Conservation (phyloP, 441 rosid species). For the Monsonia emarginata region DNA sequence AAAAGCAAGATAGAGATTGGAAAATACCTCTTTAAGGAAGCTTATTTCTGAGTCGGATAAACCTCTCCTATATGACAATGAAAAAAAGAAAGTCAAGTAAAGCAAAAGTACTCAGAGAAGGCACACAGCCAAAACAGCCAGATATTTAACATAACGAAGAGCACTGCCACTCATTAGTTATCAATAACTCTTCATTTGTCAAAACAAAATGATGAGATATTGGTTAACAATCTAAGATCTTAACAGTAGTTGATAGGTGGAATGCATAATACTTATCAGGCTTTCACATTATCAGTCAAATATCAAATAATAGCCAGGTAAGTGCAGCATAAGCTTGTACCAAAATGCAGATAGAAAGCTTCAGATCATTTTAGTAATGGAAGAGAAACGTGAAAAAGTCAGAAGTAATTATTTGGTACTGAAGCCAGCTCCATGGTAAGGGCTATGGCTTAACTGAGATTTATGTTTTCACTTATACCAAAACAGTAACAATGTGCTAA, state of each 20-base stretch:
- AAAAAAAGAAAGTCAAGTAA: conserved; percentile 8
- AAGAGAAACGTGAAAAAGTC: background rate
- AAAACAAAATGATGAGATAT: background rate
- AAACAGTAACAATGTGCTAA: background rate
- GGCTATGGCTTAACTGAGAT: background rate
- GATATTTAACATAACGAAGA: background rate
- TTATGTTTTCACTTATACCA: background rate
- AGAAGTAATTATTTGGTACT: background rate
- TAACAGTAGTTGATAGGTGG: background rate
- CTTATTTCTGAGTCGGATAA: conserved; percentile 74
- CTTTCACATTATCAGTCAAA: background rate
- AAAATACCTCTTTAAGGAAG: conserved; percentile 67
- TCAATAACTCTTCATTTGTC: background rate
- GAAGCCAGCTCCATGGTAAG: background rate
- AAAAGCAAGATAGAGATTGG: conserved; percentile 5
- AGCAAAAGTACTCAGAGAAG: conserved; percentile 4
- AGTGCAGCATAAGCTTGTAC: background rate
- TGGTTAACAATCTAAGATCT: background rate
- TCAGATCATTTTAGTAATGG: background rate
- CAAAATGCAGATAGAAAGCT: background rate
- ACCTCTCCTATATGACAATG: conserved; percentile 67
- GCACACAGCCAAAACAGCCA: conserved; percentile 2
- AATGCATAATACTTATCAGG: background rate
- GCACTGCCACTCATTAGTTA: background rate
- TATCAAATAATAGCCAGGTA: background rate